Percentiles rank a stretch among this genome's conserved stretches.
Evolutionary conservation across 2,329 filamentous ascomycete genomes (phyloP).

Genomic region (Aspergillus piperis): DNA sequence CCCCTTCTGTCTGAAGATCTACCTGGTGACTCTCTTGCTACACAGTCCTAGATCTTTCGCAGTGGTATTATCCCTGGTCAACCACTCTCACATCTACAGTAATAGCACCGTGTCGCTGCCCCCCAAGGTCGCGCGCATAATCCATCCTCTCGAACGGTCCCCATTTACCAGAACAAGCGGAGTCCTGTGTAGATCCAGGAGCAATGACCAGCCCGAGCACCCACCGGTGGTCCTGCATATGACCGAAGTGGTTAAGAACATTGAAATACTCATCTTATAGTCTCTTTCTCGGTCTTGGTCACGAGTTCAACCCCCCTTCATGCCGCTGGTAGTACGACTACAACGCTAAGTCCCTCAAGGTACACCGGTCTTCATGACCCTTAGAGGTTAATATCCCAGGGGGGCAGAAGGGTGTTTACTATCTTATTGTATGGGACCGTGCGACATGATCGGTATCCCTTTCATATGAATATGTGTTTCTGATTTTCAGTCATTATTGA

Average conservation of each 20-base stretch:
- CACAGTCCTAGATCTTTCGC: not conserved
- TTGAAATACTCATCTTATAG: constrained; percentile 1
- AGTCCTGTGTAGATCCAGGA: constrained; percentile 15
- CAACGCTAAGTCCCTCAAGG: not conserved
- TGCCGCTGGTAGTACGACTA: not conserved
- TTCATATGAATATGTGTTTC: not conserved
- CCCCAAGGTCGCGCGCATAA: not conserved
- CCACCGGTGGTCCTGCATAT: constrained; percentile 8
- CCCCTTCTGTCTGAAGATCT: not conserved
- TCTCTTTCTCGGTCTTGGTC: not conserved
- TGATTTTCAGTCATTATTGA: not conserved
- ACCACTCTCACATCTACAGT: not conserved
- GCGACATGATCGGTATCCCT: not conserved
- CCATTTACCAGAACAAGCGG: constrained; percentile 11
- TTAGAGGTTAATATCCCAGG: not conserved
- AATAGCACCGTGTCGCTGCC: not conserved
- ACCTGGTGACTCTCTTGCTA: not conserved
- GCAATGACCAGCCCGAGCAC: constrained; percentile 14
- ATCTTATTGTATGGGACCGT: not conserved
- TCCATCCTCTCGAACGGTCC: not conserved
- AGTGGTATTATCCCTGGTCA: not conserved
- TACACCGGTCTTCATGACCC: not conserved
- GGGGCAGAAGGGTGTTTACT: not conserved
- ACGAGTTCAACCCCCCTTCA: not conserved
- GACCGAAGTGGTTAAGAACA: constrained; percentile 1